Base-by-base conservation (phyloP, 164 flowering plant species). In the Vitis rotundifolia region DNA sequence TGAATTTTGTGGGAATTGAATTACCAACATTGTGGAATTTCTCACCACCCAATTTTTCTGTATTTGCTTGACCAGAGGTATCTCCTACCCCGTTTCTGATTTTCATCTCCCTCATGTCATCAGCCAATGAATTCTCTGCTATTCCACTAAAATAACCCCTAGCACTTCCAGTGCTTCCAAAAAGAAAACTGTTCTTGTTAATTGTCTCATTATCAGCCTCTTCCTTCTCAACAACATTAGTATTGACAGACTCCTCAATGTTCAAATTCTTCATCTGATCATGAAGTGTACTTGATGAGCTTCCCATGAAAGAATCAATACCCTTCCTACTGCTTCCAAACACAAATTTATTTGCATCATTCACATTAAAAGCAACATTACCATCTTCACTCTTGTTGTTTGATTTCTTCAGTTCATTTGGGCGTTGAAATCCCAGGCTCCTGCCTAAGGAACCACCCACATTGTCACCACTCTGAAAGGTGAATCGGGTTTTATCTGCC, bases 401-500 rank as follows among this genome's bases (percentile, higher is more conserved):
- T 73, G 87, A 66, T 63, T 78, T 84, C 68, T 59, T 67, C 79
- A 80, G 80, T 69, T 87, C 84, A 68, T 77, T 78, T 13, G 80
- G 77, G 12, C 84, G 78, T 15, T 71, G 79, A 49, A 66, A 59
- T 12, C 67, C 79, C 68, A 64, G 12, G 19, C 54, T 59, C 49
- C 64, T 68, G 16, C 68, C 68, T 53, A 55, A 2, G 15, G 62
- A 68, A 57, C 75, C 63, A 44, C 13, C 71, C 19, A 56, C 75
- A 72, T 67, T 63, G 47, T 61, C 63, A 53, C 58, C 51, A 19
- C 44, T 49, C 31, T 26, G 61, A 11, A 22, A n/a, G 14, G 68
- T 53, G 54, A 68, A 47, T 5, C 18, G 28, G 31, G 44, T 7
- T 9, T 9, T 28, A 11, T 26, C 18, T 51, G 22, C 62, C 49